A percentile compares a stretch with the other conserved stretches of the same genome.
phyloP scores from a whole-genome alignment of 257 asterid genomes.

The Agastache rugosa region DNA sequence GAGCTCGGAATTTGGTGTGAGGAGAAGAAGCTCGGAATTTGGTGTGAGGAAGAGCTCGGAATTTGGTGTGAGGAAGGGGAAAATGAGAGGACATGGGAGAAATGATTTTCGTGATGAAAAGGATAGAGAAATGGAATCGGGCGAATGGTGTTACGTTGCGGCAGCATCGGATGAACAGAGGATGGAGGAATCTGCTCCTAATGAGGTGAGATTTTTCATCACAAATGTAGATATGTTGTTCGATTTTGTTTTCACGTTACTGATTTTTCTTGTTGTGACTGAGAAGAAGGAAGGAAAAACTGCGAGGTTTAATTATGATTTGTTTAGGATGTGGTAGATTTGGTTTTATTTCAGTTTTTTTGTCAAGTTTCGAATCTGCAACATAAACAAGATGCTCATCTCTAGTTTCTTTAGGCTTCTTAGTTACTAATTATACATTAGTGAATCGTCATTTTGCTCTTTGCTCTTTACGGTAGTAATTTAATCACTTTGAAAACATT shows the following conservation, averaged over 20 bases:
- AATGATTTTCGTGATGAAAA: conserved; percentile 55
- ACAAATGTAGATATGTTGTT: conserved; percentile 51
- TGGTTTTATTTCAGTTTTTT: neutral
- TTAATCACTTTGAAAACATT: neutral
- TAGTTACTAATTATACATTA: neutral
- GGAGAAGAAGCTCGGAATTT: conserved; percentile 36
- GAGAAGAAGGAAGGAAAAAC: neutral
- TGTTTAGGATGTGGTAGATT: conserved; percentile 6
- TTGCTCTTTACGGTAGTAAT: conserved; percentile 18
- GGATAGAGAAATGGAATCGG: conserved; percentile 45
- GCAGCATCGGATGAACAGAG: neutral
- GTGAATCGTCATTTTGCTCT: conserved; percentile 1
- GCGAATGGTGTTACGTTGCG: conserved; percentile 56
- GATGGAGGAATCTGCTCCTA: conserved; percentile 45
- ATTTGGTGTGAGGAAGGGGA: conserved; percentile 33
- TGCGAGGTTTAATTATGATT: neutral
- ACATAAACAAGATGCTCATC: neutral
- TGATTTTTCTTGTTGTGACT: conserved; percentile 14
- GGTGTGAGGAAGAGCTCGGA: conserved; percentile 25
- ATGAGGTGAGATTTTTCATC: conserved; percentile 62
- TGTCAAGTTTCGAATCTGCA: conserved; percentile 4
- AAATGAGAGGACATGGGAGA: conserved; percentile 33
- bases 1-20: conserved; percentile 22
- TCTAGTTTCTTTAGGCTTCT: conserved; percentile 3
- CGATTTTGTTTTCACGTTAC: conserved; percentile 18